Percentiles rank a stretch among this genome's conserved stretches.
Evolutionary conservation across 352 stramenopile genomes (phyloP).

Genomic region (Pythium rhizo-oryzae): DNA sequence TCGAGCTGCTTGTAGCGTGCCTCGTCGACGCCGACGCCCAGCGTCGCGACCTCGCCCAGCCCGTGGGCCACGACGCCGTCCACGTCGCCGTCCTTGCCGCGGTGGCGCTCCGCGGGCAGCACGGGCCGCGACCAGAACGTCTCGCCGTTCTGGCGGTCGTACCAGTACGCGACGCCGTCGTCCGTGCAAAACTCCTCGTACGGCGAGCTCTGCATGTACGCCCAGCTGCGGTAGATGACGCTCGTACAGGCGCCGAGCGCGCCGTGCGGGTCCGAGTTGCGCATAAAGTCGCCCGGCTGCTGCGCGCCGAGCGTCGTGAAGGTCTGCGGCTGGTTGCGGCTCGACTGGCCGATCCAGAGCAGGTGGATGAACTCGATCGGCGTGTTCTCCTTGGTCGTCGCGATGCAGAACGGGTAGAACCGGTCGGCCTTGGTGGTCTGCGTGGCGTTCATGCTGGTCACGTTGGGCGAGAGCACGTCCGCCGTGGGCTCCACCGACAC

Average conservation of each 20-base stretch:
- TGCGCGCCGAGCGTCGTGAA: slow-evolving; percentile 90
- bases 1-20: slow-evolving; percentile 64
- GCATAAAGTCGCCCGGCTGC: slow-evolving; percentile 93
- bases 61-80: slow-evolving; percentile 84
- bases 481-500: slow-evolving; percentile 76
- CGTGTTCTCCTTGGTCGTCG: slow-evolving; percentile 91
- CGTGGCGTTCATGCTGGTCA: slow-evolving; percentile 79
- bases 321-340: slow-evolving; percentile 90
- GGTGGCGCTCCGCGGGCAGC: slow-evolving; percentile 74
- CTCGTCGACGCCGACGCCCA: slow-evolving; percentile 64
- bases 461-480: slow-evolving; percentile 86
- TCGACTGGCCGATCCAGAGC: slow-evolving; percentile 87
- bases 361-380: slow-evolving; percentile 94
- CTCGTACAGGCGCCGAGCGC: slow-evolving; percentile 84
- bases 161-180: slow-evolving; percentile 93
- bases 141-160: slow-evolving; percentile 71
- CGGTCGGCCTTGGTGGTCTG: slow-evolving; percentile 87
- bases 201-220: slow-evolving; percentile 83
- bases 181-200: slow-evolving; percentile 92
- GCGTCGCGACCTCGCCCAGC: slow-evolving; percentile 69
- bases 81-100: slow-evolving; percentile 69
- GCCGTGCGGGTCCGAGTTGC: slow-evolving; percentile 68
- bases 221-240: slow-evolving; percentile 92
- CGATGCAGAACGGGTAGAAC: slow-evolving; percentile 93
- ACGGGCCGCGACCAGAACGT: slow-evolving; percentile 93